Conservation (phyloP, 1,284 basidiomycete genomes). For the Mixia osmundae region DNA sequence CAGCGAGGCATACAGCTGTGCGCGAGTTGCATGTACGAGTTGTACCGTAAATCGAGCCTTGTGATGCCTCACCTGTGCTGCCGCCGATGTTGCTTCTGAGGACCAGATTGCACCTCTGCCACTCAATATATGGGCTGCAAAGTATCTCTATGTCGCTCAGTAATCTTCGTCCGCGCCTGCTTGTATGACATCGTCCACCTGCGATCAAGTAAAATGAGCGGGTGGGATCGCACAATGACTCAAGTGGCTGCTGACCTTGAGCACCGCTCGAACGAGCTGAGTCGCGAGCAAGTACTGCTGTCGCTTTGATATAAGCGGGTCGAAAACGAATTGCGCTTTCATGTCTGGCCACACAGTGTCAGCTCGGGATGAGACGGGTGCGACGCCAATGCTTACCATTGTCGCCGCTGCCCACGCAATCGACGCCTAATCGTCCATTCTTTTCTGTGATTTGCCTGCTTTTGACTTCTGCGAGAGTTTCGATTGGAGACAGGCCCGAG, state of each 20-base stretch:
- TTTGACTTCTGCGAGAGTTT: slow-evolving; percentile 84
- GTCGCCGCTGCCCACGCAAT: slow-evolving; percentile 64
- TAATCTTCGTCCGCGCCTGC: neutral
- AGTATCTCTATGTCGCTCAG: too few relatives aligned
- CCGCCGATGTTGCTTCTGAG: too few relatives aligned
- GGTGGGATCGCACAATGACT: neutral
- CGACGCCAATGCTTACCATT: slow-evolving; percentile 36
- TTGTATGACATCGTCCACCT: slow-evolving; percentile 16
- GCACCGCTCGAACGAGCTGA: slow-evolving; percentile 37
- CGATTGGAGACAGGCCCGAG: slow-evolving; percentile 85
- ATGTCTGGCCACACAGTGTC: slow-evolving; percentile 39
- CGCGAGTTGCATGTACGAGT: too few relatives aligned
- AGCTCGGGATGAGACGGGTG: neutral
- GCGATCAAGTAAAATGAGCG: neutral
- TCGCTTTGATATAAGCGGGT: slow-evolving; percentile 88
- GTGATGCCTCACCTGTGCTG: too few relatives aligned
- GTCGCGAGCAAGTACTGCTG: slow-evolving; percentile 95
- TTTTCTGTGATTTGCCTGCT: slow-evolving; percentile 73
- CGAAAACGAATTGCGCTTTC: slow-evolving; percentile 92
- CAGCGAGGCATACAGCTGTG: too few relatives aligned
- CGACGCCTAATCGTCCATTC: slow-evolving; percentile 69
- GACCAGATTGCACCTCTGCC: too few relatives aligned
- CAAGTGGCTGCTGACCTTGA: slow-evolving; percentile 12
- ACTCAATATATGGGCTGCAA: too few relatives aligned
- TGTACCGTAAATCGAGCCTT: too few relatives aligned